These are phyloP conservation scores for Eremothecium gossypii DNA, from an alignment of 1,139 yeast species.

Conservation along the genomic window DNA sequence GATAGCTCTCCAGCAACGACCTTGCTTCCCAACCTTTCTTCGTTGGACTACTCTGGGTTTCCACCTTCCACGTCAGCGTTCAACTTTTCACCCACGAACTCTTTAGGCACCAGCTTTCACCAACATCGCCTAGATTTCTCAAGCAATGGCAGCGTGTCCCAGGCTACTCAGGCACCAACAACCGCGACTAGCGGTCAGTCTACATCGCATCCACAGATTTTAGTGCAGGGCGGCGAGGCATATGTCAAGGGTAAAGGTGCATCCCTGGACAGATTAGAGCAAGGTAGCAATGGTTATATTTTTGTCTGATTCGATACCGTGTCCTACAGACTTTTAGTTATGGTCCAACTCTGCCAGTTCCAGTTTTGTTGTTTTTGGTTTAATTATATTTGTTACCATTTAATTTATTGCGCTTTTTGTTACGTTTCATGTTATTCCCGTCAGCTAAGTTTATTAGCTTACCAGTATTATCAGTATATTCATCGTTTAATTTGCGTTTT, in stretches of 20 bases:
- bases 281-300: conserved; percentile 22
- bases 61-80: conserved; percentile 6
- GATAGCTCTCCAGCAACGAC: conserved; percentile 4
- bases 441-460: conserved; percentile 3
- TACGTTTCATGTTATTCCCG: not conserved
- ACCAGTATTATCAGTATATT: not conserved
- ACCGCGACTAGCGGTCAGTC: conserved; percentile 3
- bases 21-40: conserved; percentile 7
- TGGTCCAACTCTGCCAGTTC: conserved; percentile 1
- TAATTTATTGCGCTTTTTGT: conserved; percentile 4
- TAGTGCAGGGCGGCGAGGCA: conserved; percentile 11
- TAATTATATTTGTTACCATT: conserved; percentile 1
- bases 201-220: conserved; percentile 11
- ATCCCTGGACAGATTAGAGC: conserved; percentile 20
- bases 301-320: conserved; percentile 12
- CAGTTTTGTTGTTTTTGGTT: conserved; percentile 1
- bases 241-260: conserved; percentile 13
- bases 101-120: conserved; percentile 4
- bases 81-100: conserved; percentile 6
- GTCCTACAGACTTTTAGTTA: not conserved
- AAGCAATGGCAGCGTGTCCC: conserved; percentile 1
- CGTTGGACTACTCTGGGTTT: conserved; percentile 7
- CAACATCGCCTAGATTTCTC: conserved; percentile 2
- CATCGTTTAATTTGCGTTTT: conserved; percentile 4
- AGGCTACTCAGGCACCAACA: not conserved